Evolutionary conservation across 345 rosid species (phyloP).

Genomic region (Acer campestre): DNA sequence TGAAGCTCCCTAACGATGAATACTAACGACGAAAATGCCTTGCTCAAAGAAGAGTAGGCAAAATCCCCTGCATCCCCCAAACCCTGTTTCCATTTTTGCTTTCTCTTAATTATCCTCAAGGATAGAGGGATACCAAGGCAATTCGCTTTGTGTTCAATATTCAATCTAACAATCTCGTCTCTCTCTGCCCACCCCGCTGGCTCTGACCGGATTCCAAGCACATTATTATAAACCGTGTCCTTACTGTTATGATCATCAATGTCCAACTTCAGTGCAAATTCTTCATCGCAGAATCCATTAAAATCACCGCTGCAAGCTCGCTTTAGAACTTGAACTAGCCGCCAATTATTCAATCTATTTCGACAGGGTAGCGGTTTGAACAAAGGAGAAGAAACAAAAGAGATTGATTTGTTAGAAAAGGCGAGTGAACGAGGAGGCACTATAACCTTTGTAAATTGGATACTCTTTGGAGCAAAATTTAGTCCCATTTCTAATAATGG

Average conservation of each 20-base stretch:
- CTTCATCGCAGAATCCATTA: constrained; percentile 27
- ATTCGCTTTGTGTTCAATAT: constrained; percentile 57
- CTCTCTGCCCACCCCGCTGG: constrained; percentile 54
- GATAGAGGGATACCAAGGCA: constrained; percentile 63
- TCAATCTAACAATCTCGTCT: constrained; percentile 33
- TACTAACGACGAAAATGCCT: constrained; percentile 70
- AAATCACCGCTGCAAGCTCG: constrained; percentile 20
- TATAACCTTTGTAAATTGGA: constrained; percentile 26
- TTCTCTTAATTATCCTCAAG: constrained; percentile 60
- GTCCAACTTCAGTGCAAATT: not conserved
- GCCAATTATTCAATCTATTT: not conserved
- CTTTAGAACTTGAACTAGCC: constrained; percentile 21
- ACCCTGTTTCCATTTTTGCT: constrained; percentile 50
- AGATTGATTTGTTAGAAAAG: constrained; percentile 10
- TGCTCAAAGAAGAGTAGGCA: constrained; percentile 57
- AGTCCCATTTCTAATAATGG: constrained; percentile 26
- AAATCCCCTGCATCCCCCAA: constrained; percentile 38
- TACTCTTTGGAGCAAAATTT: constrained; percentile 24
- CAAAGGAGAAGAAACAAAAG: constrained; percentile 13
- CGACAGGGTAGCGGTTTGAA: not conserved
- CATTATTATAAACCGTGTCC: constrained; percentile 6
- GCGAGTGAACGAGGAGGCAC: constrained; percentile 4
- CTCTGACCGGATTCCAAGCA: constrained; percentile 43
- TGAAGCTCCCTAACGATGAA: constrained; percentile 74
- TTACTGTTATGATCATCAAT: not conserved